Conservation (phyloP, 108 stramenopile genomes). For the Bacterosira constricta region DNA sequence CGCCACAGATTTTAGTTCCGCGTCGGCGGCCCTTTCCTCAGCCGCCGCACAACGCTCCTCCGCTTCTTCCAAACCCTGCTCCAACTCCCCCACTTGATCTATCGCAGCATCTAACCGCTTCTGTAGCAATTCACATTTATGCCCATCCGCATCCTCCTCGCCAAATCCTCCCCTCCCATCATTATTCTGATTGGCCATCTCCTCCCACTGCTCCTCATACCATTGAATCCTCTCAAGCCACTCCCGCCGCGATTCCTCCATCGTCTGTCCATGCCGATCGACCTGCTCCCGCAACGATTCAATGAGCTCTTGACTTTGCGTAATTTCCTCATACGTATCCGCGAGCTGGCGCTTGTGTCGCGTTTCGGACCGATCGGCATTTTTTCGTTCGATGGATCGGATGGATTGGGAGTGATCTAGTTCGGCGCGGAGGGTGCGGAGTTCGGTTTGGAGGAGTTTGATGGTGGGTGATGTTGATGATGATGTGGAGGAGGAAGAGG, state of each 20-base stretch:
- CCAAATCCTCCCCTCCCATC: slow-evolving; percentile 5
- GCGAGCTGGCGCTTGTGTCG: slow-evolving; percentile 70
- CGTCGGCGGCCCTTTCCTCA: slow-evolving; percentile 18
- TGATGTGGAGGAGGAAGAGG: not conserved
- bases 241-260: slow-evolving; percentile 38
- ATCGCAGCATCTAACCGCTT: slow-evolving; percentile 27
- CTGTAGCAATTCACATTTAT: slow-evolving; percentile 33
- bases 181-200: slow-evolving; percentile 20
- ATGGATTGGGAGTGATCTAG: slow-evolving; percentile 76
- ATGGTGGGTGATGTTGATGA: slow-evolving; percentile 6
- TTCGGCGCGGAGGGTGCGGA: slow-evolving; percentile 67
- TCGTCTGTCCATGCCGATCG: slow-evolving; percentile 46
- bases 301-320: slow-evolving; percentile 54
- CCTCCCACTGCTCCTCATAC: slow-evolving; percentile 36
- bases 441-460: slow-evolving; percentile 53
- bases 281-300: slow-evolving; percentile 53
- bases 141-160: not conserved
- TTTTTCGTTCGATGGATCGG: slow-evolving; percentile 64
- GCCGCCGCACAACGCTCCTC: slow-evolving; percentile 14
- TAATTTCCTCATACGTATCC: slow-evolving; percentile 68
- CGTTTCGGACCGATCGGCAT: slow-evolving; percentile 47
- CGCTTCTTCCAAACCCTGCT: slow-evolving; percentile 19
- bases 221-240: slow-evolving; percentile 33
- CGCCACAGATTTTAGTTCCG: not conserved
- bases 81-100: slow-evolving; percentile 37